Conservation (phyloP, 2,329 filamentous ascomycete genomes). For the Helminthosporium solani region DNA sequence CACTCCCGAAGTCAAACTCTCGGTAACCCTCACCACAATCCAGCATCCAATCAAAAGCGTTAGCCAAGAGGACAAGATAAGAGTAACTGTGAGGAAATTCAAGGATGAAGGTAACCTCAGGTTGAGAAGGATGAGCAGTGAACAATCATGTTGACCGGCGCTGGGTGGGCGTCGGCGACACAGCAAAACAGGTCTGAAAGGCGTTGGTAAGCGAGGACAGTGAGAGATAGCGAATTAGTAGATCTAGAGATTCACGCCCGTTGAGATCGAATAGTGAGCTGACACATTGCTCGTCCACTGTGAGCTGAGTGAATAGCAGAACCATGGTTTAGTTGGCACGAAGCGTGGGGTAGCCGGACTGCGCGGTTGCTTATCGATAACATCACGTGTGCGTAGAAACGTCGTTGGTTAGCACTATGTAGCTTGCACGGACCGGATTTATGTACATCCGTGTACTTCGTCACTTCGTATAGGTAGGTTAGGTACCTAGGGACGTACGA, state of each 20-base stretch:
- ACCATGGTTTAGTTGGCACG: background rate
- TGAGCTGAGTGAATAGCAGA: background rate
- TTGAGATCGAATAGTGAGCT: background rate
- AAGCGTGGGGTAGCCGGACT: background rate
- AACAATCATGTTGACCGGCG: background rate
- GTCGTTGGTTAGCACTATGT: no score
- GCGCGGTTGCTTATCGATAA: slow-evolving; percentile 1
- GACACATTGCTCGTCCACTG: background rate
- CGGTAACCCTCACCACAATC: background rate
- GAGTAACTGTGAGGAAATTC: background rate
- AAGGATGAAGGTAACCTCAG: background rate
- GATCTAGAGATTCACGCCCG: background rate
- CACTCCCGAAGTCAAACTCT: no score
- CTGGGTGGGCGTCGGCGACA: background rate
- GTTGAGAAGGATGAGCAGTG: background rate
- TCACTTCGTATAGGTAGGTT: no score
- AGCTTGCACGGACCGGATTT: no score
- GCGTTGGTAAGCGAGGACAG: background rate
- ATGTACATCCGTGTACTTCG: no score
- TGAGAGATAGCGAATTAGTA: background rate
- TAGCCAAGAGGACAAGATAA: background rate
- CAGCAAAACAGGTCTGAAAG: background rate
- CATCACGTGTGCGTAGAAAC: no score
- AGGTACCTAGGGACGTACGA: no score
- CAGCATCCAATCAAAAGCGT: no score